Conservation (phyloP, 305 asterid genomes). For the Stenogyne calaminthoides region DNA sequence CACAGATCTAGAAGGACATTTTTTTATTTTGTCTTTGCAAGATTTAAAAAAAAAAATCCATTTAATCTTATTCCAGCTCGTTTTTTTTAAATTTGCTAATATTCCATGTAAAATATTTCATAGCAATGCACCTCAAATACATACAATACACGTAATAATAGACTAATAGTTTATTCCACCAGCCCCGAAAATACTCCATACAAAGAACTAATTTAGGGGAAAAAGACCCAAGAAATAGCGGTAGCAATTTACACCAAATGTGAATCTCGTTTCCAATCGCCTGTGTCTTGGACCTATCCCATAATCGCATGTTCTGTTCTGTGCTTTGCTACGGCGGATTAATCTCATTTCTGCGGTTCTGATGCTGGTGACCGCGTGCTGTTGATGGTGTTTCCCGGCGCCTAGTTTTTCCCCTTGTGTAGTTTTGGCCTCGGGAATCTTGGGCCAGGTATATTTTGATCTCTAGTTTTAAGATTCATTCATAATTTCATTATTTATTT, state of each 20-base stretch:
- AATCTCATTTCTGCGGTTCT: no score
- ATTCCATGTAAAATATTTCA: no score
- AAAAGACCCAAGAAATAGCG: neutral
- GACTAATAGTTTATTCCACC: no score
- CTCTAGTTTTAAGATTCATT: neutral
- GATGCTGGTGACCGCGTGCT: no score
- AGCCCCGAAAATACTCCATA: neutral
- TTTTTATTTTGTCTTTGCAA: no score
- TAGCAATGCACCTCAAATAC: no score
- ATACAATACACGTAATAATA: no score
- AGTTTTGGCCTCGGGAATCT: conserved; percentile 11
- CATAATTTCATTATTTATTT: neutral
- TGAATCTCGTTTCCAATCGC: neutral
- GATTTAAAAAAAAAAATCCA: no score
- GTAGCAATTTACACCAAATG: neutral
- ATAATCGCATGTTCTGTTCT: neutral
- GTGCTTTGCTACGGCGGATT: no score
- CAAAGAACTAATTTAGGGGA: neutral
- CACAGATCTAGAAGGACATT: no score
- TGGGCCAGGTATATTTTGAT: conserved; percentile 20
- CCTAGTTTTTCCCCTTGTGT: conserved; percentile 11
- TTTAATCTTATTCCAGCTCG: no score
- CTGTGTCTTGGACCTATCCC: neutral
- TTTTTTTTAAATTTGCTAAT: no score
- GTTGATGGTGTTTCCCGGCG: conserved; percentile 20